phyloP scores from a whole-genome alignment of 2,329 filamentous ascomycete species.

The Pseudocercospora fuligena region DNA sequence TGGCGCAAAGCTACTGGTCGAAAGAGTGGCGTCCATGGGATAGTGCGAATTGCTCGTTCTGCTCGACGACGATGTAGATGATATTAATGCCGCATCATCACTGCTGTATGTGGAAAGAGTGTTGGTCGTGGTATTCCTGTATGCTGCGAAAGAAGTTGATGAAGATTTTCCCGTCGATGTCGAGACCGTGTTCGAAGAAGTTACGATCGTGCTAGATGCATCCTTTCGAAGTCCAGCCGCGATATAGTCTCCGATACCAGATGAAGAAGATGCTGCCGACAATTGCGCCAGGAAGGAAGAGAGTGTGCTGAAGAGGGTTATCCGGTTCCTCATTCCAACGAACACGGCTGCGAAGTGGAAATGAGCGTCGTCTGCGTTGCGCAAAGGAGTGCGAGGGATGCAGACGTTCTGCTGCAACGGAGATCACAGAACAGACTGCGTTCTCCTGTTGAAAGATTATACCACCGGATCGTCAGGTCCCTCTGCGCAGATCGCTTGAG shows the following conservation, averaged over 20 bases:
- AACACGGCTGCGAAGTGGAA: background rate
- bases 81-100: background rate
- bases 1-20: background rate
- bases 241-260: constrained; percentile 8
- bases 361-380: background rate
- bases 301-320: background rate
- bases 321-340: background rate
- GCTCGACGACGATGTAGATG: background rate
- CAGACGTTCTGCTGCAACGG: background rate
- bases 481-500: constrained; percentile 1
- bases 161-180: background rate
- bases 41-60: background rate
- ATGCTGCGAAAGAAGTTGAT: background rate
- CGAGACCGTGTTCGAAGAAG: background rate
- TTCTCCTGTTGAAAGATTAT: background rate
- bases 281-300: background rate
- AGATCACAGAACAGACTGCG: background rate
- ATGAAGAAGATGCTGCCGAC: background rate
- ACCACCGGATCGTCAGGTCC: background rate
- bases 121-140: constrained; percentile 5
- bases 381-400: constrained; percentile 1
- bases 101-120: background rate
- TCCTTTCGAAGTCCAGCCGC: constrained; percentile 10
- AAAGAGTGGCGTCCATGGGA: background rate
- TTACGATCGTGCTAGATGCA: background rate